Conservation (phyloP, 176 grass and related monocot species). For the Ampelocalamus luodianensis region DNA sequence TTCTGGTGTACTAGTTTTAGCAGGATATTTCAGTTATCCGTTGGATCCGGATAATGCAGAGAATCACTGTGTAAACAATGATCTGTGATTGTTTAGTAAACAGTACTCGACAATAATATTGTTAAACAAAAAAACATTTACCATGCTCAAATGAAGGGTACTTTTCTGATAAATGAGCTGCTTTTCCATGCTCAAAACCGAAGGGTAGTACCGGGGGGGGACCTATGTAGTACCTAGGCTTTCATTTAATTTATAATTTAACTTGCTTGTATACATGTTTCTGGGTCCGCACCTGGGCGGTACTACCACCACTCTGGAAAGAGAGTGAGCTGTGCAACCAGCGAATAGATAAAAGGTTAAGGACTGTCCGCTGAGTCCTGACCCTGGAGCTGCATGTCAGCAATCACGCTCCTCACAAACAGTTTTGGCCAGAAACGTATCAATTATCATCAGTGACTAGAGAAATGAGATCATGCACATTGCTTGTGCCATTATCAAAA, state of each 20-base stretch:
- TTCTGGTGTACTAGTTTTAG: constrained; percentile 7
- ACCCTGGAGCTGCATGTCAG: constrained; percentile 5
- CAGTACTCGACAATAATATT: no score
- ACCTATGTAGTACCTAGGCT: no score
- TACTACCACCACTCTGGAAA: background rate
- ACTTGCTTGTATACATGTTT: no score
- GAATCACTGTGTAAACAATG: no score
- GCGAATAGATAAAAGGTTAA: background rate
- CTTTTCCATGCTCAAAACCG: background rate
- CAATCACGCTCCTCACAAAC: constrained; percentile 4
- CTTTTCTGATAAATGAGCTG: background rate
- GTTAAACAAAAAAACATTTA: background rate
- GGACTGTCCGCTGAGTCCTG: background rate
- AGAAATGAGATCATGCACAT: background rate
- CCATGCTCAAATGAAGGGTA: background rate
- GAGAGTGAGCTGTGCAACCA: background rate
- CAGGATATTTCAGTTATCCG: background rate
- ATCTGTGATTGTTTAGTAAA: no score
- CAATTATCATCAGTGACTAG: background rate
- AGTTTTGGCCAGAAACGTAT: background rate
- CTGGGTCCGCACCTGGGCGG: no score
- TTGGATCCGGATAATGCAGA: no score
- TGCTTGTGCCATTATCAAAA: background rate
- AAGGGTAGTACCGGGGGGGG: background rate
- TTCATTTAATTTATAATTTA: no score